These are phyloP conservation scores for Camellia japonica DNA, from an alignment of 148 eudicot species.

Conservation along the genomic window DNA sequence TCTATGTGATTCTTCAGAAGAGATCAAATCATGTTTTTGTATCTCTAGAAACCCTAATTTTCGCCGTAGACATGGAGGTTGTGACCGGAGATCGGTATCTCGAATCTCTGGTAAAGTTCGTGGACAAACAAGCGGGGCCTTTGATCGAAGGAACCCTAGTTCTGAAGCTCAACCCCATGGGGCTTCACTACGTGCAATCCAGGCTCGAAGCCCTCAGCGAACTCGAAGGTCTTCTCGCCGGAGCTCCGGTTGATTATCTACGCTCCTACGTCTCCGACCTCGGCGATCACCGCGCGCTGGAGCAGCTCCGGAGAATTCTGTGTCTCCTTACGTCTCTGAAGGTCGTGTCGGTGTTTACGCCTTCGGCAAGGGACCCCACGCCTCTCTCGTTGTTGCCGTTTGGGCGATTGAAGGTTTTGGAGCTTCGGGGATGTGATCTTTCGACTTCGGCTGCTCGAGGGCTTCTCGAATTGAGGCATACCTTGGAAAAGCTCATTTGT, in stretches of 20 bases:
- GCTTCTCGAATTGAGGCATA: constrained; percentile 69
- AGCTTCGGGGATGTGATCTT: constrained; percentile 92
- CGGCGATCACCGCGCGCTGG: constrained; percentile 90
- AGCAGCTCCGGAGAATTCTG: constrained; percentile 74
- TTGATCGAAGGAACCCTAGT: constrained; percentile 65
- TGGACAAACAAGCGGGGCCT: constrained; percentile 52
- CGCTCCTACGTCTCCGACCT: constrained; percentile 89
- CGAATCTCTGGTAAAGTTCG: constrained; percentile 74
- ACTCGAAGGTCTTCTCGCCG: constrained; percentile 65
- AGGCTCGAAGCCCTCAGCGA: constrained; percentile 76
- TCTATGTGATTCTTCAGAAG: background rate
- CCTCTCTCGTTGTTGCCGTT: constrained; percentile 62
- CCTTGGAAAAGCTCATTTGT: constrained; percentile 89
- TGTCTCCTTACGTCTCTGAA: constrained; percentile 65
- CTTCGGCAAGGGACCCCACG: constrained; percentile 67
- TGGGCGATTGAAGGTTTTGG: constrained; percentile 80
- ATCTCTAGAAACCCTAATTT: background rate
- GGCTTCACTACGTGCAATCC: constrained; percentile 83
- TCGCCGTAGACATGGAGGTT: constrained; percentile 37
- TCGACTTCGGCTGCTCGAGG: constrained; percentile 74
- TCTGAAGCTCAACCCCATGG: constrained; percentile 75
- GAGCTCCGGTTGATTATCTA: constrained; percentile 92
- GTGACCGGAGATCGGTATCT: constrained; percentile 89
- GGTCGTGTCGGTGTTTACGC: constrained; percentile 62
- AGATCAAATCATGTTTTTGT: background rate